These are phyloP conservation scores for Biscogniauxia marginata DNA, from an alignment of 2,329 filamentous ascomycete genomes.

Conservation along the genomic window DNA sequence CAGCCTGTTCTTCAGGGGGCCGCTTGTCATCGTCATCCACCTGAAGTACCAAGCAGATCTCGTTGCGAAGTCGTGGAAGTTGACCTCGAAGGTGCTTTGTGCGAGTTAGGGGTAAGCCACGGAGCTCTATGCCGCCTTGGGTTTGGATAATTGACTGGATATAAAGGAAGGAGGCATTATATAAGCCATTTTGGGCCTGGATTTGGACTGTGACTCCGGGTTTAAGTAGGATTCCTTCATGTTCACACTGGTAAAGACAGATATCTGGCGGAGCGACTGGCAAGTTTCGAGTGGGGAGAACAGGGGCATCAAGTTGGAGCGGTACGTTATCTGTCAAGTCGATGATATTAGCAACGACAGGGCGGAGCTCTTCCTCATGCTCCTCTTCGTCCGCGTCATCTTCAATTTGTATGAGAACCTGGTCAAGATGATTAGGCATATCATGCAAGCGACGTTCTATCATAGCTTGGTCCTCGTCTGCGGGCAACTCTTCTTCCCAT, in stretches of 20 bases:
- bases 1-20: slow-evolving; percentile 23
- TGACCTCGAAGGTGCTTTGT: slow-evolving; percentile 27
- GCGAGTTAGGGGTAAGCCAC: slow-evolving; percentile 31
- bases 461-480: neutral
- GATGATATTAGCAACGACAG: slow-evolving; percentile 23
- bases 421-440: neutral
- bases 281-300: slow-evolving; percentile 11
- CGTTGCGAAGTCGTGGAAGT: slow-evolving; percentile 29
- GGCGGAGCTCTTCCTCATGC: slow-evolving; percentile 7
- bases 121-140: slow-evolving; percentile 18
- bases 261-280: slow-evolving; percentile 1
- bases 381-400: slow-evolving; percentile 2
- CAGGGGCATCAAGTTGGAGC: neutral
- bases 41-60: slow-evolving; percentile 28
- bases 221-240: slow-evolving; percentile 17
- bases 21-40: slow-evolving; percentile 27
- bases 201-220: slow-evolving; percentile 23
- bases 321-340: slow-evolving; percentile 21
- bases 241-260: slow-evolving; percentile 6
- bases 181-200: slow-evolving; percentile 4
- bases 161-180: slow-evolving; percentile 24
- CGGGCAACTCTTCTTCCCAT: neutral
- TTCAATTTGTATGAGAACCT: neutral
- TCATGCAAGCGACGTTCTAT: slow-evolving; percentile 1
- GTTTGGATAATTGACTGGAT: slow-evolving; percentile 24